Conservation (phyloP, 345 rosid species). For the Populus euphratica region DNA sequence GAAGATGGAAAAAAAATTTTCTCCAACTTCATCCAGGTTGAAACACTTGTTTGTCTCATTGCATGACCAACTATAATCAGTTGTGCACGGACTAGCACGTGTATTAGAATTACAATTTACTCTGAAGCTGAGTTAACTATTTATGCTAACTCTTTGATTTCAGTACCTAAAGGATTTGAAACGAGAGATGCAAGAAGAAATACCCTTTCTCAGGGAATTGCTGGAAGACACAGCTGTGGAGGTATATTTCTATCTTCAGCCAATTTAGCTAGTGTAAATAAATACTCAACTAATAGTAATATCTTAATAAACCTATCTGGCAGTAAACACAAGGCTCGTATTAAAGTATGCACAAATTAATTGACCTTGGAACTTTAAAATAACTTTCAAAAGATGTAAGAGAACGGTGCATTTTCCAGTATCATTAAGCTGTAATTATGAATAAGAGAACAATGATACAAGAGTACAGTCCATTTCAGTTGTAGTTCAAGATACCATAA, state of each 20-base stretch:
- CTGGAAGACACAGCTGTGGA: constrained; percentile 42
- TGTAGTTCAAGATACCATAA: no score
- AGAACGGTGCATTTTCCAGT: background rate
- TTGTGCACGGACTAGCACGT: background rate
- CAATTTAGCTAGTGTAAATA: constrained; percentile 1
- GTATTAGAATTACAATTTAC: background rate
- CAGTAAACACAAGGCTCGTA: background rate
- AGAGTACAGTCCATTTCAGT: no score
- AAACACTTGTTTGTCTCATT: background rate
- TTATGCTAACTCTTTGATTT: constrained; percentile 10
- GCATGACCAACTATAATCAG: background rate
- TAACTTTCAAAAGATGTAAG: background rate
- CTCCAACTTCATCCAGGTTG: constrained; percentile 57
- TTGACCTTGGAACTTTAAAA: background rate
- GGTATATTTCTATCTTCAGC: constrained; percentile 40
- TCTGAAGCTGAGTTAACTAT: background rate
- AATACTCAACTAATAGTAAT: background rate
- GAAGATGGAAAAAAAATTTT: constrained; percentile 67
- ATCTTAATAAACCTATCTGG: background rate
- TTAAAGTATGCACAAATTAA: background rate
- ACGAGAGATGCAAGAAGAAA: constrained; percentile 50
- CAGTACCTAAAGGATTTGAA: constrained; percentile 63
- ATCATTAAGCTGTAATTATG: no score
- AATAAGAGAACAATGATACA: no score
- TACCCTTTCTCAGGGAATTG: constrained; percentile 53